These are phyloP conservation scores for Irpex lacteus DNA, from an alignment of 1,284 basidiomycete species.

Conservation along the genomic window DNA sequence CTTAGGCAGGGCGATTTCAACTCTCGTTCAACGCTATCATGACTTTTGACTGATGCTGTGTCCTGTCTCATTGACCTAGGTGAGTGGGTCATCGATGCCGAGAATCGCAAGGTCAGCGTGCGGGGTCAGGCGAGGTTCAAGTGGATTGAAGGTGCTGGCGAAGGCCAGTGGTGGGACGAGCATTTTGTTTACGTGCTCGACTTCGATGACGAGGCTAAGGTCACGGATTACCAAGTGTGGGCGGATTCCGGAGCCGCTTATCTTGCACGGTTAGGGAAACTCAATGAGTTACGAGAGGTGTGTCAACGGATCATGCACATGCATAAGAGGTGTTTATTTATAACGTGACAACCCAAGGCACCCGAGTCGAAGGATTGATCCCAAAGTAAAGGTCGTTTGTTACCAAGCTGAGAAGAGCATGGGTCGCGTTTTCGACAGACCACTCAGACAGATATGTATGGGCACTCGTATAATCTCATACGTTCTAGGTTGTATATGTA, in stretches of 20 bases:
- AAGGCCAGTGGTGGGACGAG: slow-evolving; percentile 57
- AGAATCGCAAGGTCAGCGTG: slow-evolving; percentile 47
- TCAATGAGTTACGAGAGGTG: slow-evolving; percentile 23
- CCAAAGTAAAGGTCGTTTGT: neutral
- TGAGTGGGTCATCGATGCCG: slow-evolving; percentile 40
- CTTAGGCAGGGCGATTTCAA: too few species aligned
- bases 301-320: neutral
- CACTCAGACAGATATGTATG: too few species aligned
- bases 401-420: too few species aligned
- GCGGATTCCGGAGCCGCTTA: slow-evolving; percentile 65
- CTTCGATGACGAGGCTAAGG: slow-evolving; percentile 55
- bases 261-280: slow-evolving; percentile 51
- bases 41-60: neutral
- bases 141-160: slow-evolving; percentile 42
- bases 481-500: too few species aligned
- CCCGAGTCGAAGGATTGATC: neutral
- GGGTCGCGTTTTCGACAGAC: too few species aligned
- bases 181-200: slow-evolving; percentile 59
- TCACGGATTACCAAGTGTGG: slow-evolving; percentile 63
- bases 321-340: neutral
- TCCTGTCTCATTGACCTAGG: neutral
- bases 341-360: neutral
- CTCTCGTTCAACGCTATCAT: neutral
- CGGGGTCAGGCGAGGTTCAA: slow-evolving; percentile 55
- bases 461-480: too few species aligned